phyloP scores from a whole-genome alignment of 108 stramenopile genomes.

The Schizochytrium sp. region DNA sequence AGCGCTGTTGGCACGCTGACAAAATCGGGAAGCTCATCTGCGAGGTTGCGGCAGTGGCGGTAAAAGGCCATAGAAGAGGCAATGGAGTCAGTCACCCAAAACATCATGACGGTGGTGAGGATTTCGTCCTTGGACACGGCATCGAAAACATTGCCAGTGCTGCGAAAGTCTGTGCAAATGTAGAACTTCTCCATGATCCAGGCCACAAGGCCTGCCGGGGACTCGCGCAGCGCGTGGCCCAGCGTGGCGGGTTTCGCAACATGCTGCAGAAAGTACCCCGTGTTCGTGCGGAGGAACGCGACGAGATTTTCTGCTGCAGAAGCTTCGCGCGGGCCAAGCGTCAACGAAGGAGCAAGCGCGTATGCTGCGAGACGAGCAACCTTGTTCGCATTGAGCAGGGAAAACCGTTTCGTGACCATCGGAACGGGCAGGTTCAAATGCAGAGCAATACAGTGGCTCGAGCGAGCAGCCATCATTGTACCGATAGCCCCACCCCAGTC shows the following conservation, averaged over 20 bases:
- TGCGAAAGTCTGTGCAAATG: not conserved
- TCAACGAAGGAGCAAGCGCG: not conserved
- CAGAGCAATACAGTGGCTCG: not conserved
- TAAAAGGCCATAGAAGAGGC: not conserved
- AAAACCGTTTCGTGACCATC: not conserved
- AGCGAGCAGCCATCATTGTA: not conserved
- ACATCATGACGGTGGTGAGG: not conserved
- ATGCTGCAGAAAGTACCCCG: constrained; percentile 13
- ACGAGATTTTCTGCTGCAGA: not conserved
- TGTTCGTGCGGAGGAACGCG: not conserved
- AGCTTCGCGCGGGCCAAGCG: not conserved
- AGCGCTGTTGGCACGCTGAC: not conserved
- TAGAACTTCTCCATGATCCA: not conserved
- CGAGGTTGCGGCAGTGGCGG: not conserved
- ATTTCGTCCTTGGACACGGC: not conserved
- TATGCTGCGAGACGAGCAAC: not conserved
- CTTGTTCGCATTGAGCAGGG: not conserved
- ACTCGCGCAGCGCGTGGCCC: not conserved
- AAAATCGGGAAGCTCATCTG: not conserved
- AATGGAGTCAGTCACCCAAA: not conserved
- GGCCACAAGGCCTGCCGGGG: not conserved
- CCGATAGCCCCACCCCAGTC: not conserved
- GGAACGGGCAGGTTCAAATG: not conserved
- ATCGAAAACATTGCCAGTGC: not conserved
- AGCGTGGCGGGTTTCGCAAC: not conserved